Conservation (phyloP, 2,329 filamentous ascomycete genomes). For the Phyllosticta citrichinensis region DNA sequence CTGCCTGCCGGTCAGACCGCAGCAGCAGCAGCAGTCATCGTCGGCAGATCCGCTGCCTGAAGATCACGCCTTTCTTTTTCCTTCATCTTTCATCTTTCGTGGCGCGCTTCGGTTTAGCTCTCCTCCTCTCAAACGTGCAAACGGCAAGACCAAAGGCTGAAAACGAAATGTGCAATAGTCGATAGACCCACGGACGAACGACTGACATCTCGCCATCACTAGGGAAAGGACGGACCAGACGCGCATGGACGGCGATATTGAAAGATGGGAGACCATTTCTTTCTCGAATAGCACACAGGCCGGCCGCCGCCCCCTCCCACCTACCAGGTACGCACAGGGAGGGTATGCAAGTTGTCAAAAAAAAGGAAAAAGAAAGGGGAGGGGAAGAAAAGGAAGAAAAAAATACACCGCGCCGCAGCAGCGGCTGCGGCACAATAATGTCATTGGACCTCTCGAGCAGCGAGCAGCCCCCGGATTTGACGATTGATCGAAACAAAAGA, state of each 20-base stretch:
- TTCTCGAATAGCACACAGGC: neutral
- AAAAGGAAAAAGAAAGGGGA: neutral
- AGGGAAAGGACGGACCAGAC: no score
- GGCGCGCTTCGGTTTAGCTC: no score
- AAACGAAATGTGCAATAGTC: neutral
- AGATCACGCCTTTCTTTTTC: no score
- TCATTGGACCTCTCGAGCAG: neutral
- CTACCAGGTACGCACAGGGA: neutral
- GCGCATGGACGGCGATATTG: neutral
- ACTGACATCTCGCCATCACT: neutral
- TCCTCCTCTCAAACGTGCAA: no score
- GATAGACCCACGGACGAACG: neutral
- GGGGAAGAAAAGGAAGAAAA: neutral
- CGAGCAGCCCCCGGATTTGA: neutral
- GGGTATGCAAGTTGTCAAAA: neutral
- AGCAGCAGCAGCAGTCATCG: no score
- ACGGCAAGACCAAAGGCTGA: no score
- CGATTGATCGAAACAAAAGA: neutral
- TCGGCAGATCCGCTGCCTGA: no score
- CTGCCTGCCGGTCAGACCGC: no score
- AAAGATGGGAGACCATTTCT: neutral
- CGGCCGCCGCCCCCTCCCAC: neutral
- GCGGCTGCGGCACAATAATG: neutral
- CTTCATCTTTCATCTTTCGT: no score
- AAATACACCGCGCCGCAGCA: neutral